Conservation (phyloP, 345 rosid genomes). For the Linum usitatissimum region DNA sequence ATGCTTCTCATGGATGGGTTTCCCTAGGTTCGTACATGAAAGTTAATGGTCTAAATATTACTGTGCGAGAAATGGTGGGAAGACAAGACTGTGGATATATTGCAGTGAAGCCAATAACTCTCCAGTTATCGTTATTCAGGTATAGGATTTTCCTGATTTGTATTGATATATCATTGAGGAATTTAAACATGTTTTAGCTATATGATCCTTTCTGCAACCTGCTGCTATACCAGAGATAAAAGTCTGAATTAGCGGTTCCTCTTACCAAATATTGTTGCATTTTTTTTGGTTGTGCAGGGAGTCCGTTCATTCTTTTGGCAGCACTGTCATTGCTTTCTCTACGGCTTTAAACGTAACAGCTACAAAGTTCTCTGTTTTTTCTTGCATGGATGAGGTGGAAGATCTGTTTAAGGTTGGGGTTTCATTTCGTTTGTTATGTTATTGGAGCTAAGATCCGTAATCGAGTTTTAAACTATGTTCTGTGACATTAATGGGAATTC, state of each 20-base stretch:
- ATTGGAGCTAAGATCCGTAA: neutral
- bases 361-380: constrained; percentile 37
- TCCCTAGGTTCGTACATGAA: constrained; percentile 42
- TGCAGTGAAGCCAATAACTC: constrained; percentile 46
- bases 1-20: constrained; percentile 38
- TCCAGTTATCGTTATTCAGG: constrained; percentile 60
- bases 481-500: neutral
- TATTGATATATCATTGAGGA: neutral
- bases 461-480: too few relatives aligned
- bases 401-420: constrained; percentile 61
- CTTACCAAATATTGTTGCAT: neutral
- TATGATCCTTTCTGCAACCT: neutral
- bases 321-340: constrained; percentile 37
- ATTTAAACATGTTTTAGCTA: neutral
- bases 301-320: constrained; percentile 45
- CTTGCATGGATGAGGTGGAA: constrained; percentile 47
- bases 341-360: constrained; percentile 41
- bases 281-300: constrained; percentile 44
- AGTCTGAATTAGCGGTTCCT: neutral
- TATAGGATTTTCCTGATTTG: constrained; percentile 18
- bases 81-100: constrained; percentile 36
- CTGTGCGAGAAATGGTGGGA: constrained; percentile 34
- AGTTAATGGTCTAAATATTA: constrained; percentile 51
- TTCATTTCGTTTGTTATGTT: neutral
- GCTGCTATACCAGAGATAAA: neutral